Evolutionary conservation across 2,329 filamentous ascomycete species (phyloP), one percentile per base, ranked within the genome.

Genomic region (Cylindrodendrum hubeiense): DNA sequence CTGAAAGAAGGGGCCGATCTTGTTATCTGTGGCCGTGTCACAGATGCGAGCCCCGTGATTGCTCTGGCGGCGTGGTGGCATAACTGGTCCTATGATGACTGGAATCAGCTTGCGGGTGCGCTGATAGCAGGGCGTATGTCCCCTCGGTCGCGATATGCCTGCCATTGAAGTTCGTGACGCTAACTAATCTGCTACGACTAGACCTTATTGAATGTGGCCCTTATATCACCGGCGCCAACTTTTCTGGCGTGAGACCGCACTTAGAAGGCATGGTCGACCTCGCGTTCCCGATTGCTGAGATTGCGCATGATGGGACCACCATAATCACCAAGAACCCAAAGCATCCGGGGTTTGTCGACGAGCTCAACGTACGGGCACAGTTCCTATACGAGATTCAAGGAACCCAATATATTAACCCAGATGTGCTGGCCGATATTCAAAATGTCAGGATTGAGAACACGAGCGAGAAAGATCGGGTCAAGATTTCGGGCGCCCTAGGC

Each of bases 361-460:
- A 51, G 15, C 21, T 57, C 3, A 63, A 63, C 6, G 60, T 63
- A 15, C 24, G 60, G 19, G 60, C 60, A 6, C 60, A 63, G 24
- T 63, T 63, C 8, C 52, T 63, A 2, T 63, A 63, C 28, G 60
- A 63, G 52, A 63, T 63, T 6, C 60, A 63, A 19, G 60, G 60
- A 2, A 56, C 52, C 2, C n/a, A 63, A 13, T 63, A 63, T 7
- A 51, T 63, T 21, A 63, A 63, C 37, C 46, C 60, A 3, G 60
- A 63, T 44, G 60, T 63, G 13, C n/a, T 52, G 1, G 60, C 60
- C 9, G 21, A 63, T 7, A 56, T 63, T 17, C 19, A 39, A 46
- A 37, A 46, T 37, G 37, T 63, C 19, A 30, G 9, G 12, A 63
- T 63, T 9, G 47, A 56, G 12, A 63, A 63, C 17, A 63, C 60